Evolutionary conservation across 108 stramenopile species (phyloP).

Genomic region (Licmophora abbreviata): DNA sequence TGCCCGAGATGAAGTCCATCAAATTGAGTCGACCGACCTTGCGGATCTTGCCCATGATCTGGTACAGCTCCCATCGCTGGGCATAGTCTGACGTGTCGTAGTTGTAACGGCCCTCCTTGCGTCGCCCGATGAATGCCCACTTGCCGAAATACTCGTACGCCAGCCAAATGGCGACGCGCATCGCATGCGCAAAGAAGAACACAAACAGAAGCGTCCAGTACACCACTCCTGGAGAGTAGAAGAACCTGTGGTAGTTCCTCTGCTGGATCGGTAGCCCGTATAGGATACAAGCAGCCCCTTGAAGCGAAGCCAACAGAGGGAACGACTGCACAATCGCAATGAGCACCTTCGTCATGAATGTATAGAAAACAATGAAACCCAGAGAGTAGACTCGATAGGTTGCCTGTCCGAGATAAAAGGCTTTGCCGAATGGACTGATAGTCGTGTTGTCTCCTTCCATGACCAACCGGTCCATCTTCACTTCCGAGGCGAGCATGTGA

Average conservation of each 20-base stretch:
- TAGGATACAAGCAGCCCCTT: slow-evolving; percentile 20
- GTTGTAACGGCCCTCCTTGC: slow-evolving; percentile 30
- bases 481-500: not conserved
- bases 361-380: slow-evolving; percentile 23
- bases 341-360: slow-evolving; percentile 10
- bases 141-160: slow-evolving; percentile 38
- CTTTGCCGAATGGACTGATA: slow-evolving; percentile 56
- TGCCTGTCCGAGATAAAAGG: slow-evolving; percentile 37
- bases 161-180: slow-evolving; percentile 24
- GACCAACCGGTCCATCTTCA: slow-evolving; percentile 10
- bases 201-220: slow-evolving; percentile 26
- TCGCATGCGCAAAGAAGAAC: slow-evolving; percentile 7
- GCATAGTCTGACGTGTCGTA: slow-evolving; percentile 41
- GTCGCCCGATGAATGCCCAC: slow-evolving; percentile 41
- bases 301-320: slow-evolving; percentile 28
- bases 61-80: slow-evolving; percentile 55
- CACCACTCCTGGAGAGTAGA: too few species aligned
- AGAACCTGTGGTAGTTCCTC: too few species aligned
- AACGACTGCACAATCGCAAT: slow-evolving; percentile 23
- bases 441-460: slow-evolving; percentile 42
- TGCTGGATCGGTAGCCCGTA: slow-evolving; percentile 23
- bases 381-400: slow-evolving; percentile 41
- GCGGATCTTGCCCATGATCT: slow-evolving; percentile 25
- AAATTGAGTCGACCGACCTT: slow-evolving; percentile 15
- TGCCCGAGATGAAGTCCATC: slow-evolving; percentile 34